Percentiles rank a stretch among this genome's conserved stretches.
These are phyloP conservation scores for Exophiala aquamarina DNA, from an alignment of 2,329 filamentous ascomycete species.

Conservation along the genomic window DNA sequence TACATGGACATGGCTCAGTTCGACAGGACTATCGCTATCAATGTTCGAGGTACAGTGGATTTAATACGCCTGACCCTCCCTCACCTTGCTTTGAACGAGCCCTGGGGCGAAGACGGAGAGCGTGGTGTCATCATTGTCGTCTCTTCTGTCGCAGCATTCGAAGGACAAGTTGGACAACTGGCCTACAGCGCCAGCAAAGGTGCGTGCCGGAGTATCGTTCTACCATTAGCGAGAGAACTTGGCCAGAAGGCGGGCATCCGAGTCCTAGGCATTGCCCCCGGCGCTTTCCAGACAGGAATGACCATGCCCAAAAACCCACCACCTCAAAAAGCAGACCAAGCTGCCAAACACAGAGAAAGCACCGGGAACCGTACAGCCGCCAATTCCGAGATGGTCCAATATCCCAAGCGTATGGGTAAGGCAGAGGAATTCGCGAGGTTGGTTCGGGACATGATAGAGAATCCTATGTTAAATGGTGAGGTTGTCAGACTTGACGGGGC, in stretches of 20 bases:
- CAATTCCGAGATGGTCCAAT: slow-evolving; percentile 28
- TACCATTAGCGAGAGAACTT: slow-evolving; percentile 29
- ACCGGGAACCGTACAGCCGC: slow-evolving; percentile 15
- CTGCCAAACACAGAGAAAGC: slow-evolving; percentile 8
- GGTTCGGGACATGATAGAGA: slow-evolving; percentile 28
- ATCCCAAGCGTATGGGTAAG: slow-evolving; percentile 27
- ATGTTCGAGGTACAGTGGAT: slow-evolving; percentile 30
- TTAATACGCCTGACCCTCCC: slow-evolving; percentile 28
- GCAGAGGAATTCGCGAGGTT: slow-evolving; percentile 29
- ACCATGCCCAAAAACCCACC: slow-evolving; percentile 12
- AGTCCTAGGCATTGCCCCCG: slow-evolving; percentile 29
- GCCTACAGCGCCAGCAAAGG: slow-evolving; percentile 32
- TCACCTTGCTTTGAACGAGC: slow-evolving; percentile 25
- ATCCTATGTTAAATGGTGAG: slow-evolving; percentile 30
- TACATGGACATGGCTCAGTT: slow-evolving; percentile 58
- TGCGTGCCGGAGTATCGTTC: slow-evolving; percentile 27
- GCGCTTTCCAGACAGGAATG: slow-evolving; percentile 29
- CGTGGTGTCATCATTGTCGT: slow-evolving; percentile 29
- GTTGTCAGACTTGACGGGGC: slow-evolving; percentile 29
- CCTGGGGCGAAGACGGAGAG: slow-evolving; percentile 25
- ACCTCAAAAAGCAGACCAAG: slow-evolving; percentile 10
- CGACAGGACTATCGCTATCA: slow-evolving; percentile 53
- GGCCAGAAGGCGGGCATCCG: slow-evolving; percentile 28
- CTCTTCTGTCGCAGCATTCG: slow-evolving; percentile 28
- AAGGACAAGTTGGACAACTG: slow-evolving; percentile 29